Percentiles rank a stretch among this genome's conserved stretches.
Evolutionary conservation across 208 protist genomes (phyloP).

Genomic region (Sergeia podlipaevii): DNA sequence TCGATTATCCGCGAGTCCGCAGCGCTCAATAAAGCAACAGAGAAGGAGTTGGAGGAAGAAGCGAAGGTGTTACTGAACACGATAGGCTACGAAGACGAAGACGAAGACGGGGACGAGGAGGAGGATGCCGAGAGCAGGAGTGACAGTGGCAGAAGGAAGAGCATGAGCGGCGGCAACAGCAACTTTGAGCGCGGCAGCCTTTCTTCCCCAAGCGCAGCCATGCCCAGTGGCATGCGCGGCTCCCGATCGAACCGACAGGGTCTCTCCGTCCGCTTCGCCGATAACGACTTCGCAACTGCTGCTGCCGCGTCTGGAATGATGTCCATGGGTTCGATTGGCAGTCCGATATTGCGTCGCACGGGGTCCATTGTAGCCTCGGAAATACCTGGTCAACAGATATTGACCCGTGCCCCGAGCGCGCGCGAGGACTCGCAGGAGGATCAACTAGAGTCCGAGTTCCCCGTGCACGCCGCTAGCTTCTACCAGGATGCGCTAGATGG

Average conservation of each 20-base stretch:
- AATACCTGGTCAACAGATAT: conserved; percentile 61
- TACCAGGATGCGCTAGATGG: conserved; percentile 49
- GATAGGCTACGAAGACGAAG: conserved; percentile 16
- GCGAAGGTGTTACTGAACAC: conserved; percentile 34
- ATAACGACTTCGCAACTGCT: neutral
- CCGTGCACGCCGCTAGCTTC: conserved; percentile 48
- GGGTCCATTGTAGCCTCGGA: conserved; percentile 48
- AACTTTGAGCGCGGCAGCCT: neutral
- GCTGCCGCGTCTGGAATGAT: too few species aligned
- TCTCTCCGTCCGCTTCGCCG: conserved; percentile 28
- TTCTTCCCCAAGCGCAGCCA: neutral
- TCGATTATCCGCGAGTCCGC: conserved; percentile 70
- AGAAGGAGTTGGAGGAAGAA: conserved; percentile 41
- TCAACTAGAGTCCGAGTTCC: conserved; percentile 29
- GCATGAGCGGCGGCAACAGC: neutral
- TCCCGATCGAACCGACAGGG: conserved; percentile 8
- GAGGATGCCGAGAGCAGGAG: neutral
- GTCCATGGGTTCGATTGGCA: neutral
- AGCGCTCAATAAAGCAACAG: conserved; percentile 29
- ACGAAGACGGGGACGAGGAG: conserved; percentile 10
- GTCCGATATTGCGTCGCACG: conserved; percentile 28
- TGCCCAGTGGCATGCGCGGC: too few species aligned
- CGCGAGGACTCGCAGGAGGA: conserved; percentile 19
- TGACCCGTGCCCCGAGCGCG: conserved; percentile 51
- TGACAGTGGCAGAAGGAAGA: conserved; percentile 1